phyloP scores from a whole-genome alignment of 352 stramenopile species.

The Phytophthora tentaculata region DNA sequence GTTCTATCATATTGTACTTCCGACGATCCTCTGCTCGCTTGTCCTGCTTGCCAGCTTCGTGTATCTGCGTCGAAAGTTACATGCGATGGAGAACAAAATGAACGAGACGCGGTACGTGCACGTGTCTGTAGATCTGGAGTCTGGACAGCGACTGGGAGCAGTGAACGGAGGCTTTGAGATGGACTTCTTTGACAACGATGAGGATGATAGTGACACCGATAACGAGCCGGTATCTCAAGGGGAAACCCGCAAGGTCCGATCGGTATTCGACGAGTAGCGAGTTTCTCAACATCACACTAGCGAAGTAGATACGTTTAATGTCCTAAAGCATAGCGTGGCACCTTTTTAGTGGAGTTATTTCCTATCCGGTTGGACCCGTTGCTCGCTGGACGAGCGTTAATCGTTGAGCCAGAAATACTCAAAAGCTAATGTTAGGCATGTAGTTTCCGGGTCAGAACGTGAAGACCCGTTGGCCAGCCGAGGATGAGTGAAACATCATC shows the following conservation, averaged over 20 bases:
- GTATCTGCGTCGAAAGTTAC: constrained; percentile 41
- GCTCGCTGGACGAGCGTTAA: no score
- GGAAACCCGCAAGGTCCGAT: constrained; percentile 39
- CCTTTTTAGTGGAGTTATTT: no score
- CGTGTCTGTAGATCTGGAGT: constrained; percentile 54
- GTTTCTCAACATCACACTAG: constrained; percentile 6
- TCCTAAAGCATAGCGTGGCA: no score
- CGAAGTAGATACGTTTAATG: neutral
- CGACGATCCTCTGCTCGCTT: constrained; percentile 26
- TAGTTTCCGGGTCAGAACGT: neutral
- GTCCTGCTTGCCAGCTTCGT: constrained; percentile 41
- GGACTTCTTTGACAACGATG: constrained; percentile 45
- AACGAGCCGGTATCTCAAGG: constrained; percentile 19
- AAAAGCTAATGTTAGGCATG: constrained; percentile 9
- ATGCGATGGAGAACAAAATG: constrained; percentile 55
- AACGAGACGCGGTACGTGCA: constrained; percentile 55
- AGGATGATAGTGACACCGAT: constrained; percentile 30
- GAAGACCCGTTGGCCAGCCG: neutral
- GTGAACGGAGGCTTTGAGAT: constrained; percentile 38
- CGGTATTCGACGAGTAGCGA: constrained; percentile 46
- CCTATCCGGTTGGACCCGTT: no score
- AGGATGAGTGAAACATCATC: neutral
- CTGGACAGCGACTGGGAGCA: constrained; percentile 33
- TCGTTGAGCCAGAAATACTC: no score
- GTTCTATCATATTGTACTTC: constrained; percentile 47